Percentiles rank a stretch among this genome's conserved stretches.
phyloP scores from a whole-genome alignment of 2,329 filamentous ascomycete species.

The Colletotrichum lentis region DNA sequence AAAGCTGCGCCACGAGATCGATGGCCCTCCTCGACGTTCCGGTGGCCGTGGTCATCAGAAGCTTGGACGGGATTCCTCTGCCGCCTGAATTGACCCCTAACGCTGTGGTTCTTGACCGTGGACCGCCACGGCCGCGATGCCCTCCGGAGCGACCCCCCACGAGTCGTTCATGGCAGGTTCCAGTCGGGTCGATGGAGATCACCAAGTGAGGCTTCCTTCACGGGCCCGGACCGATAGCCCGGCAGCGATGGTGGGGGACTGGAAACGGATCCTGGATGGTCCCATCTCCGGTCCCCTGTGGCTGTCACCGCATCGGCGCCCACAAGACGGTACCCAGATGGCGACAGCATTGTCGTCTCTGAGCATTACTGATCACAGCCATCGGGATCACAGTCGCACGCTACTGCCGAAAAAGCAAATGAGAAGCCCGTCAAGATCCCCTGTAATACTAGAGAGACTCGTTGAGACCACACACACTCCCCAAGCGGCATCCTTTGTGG shows the following conservation, averaged over 20 bases:
- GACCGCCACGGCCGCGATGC: neutral
- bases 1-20: neutral
- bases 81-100: neutral
- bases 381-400: conserved; percentile 5
- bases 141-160: neutral
- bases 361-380: conserved; percentile 21
- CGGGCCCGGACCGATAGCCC: conserved; percentile 12
- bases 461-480: conserved; percentile 3
- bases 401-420: conserved; percentile 7
- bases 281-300: conserved; percentile 3
- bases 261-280: neutral
- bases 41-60: conserved; percentile 1
- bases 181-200: neutral
- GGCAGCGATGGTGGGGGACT: neutral
- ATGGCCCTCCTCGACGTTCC: neutral
- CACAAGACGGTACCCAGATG: conserved; percentile 8
- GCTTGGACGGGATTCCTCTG: neutral
- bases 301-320: conserved; percentile 19
- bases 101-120: neutral
- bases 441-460: neutral
- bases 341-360: neutral
- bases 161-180: neutral
- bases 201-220: neutral
- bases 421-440: neutral
- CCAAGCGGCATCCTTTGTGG: neutral